Evolutionary conservation across 768 basidiomycete species (phyloP), one percentile per base, ranked within the genome.

Genomic region (Candolleomyces aberdarensis): DNA sequence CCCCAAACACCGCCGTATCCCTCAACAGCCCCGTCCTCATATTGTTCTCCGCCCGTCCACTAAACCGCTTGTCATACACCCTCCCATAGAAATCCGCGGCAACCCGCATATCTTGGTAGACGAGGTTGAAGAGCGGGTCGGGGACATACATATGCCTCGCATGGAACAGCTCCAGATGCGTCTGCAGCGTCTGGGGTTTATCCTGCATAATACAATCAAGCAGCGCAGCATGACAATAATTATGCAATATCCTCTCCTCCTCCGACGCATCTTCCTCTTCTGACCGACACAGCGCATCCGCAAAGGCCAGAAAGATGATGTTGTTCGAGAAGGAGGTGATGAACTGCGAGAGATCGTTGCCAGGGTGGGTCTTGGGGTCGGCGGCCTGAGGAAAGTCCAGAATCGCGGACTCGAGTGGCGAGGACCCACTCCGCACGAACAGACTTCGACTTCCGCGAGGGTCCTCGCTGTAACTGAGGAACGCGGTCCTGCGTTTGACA

Each of bases 381-480:
- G 83, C 86, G 49, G 87, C 75, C 62, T 88, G 86, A 0, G 94
- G 91, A 66, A 94, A 91, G 69, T 98, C 96, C 15, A 96, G 82
- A 0, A 85, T 88, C 17, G 92, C 92, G 3, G 91, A 84, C 66
- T 94, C 92, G 2, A 92, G 92, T 5, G 88, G 84, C 32, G 92
- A 89, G 14, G 89, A 86, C 17, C 94, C 92, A 15, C 94, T 91
- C 13, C 92, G 87, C 10, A 95, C 89, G 66, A 95, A 96, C 11
- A 97, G 80, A 71, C 92, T 94, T 50, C 94, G 84, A 66, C 94
- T 96, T 9, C 96, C 96, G 64, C 92, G 85, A 0, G 97, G 93
- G 71, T 98, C 97, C 65, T 95, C 91, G 5, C 88, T 89, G 69
- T 98, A 99, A 69, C 92, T 92, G 49, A 98, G 79, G 72, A 95